Conservation (phyloP, 2,329 filamentous ascomycete genomes). For the Fonsecaea nubica region DNA sequence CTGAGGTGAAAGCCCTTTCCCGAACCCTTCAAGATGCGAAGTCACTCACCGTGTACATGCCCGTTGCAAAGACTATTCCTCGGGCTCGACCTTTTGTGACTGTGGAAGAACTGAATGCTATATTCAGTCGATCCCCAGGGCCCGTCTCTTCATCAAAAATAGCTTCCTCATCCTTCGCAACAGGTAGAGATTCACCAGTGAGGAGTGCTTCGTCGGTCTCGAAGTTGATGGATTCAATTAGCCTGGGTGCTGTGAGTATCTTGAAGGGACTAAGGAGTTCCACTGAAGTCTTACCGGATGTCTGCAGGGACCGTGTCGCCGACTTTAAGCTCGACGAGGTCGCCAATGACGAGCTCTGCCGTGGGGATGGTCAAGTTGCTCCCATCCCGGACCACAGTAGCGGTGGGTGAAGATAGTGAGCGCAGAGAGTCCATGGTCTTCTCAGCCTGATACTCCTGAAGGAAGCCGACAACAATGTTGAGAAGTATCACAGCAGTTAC, state of each 20-base stretch:
- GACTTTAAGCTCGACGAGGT: conserved; percentile 60
- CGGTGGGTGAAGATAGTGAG: conserved; percentile 58
- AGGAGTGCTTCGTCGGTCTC: conserved; percentile 67
- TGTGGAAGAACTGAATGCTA: conserved; percentile 67
- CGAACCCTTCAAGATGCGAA: not conserved
- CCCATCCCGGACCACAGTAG: conserved; percentile 58
- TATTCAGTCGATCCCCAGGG: conserved; percentile 66
- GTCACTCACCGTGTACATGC: conserved; percentile 59
- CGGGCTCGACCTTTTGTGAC: conserved; percentile 67
- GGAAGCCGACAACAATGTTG: conserved; percentile 65
- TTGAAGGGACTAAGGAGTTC: not conserved
- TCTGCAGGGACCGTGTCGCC: conserved; percentile 59
- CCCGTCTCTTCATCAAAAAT: conserved; percentile 61
- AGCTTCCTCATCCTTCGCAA: conserved; percentile 58
- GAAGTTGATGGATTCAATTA: conserved; percentile 63
- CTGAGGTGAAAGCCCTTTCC: not conserved
- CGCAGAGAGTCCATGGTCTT: conserved; percentile 61
- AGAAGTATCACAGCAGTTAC: conserved; percentile 64
- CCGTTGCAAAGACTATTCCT: conserved; percentile 67
- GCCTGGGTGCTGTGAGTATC: conserved; percentile 11
- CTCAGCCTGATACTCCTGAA: conserved; percentile 60
- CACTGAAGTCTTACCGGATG: conserved; percentile 40
- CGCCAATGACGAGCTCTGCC: conserved; percentile 63
- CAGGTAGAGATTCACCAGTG: conserved; percentile 67
- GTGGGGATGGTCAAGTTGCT: conserved; percentile 58